Percentiles rank a stretch among this genome's conserved stretches.
Conservation (phyloP, 257 asterid species). For the Buddleja alternifolia region DNA sequence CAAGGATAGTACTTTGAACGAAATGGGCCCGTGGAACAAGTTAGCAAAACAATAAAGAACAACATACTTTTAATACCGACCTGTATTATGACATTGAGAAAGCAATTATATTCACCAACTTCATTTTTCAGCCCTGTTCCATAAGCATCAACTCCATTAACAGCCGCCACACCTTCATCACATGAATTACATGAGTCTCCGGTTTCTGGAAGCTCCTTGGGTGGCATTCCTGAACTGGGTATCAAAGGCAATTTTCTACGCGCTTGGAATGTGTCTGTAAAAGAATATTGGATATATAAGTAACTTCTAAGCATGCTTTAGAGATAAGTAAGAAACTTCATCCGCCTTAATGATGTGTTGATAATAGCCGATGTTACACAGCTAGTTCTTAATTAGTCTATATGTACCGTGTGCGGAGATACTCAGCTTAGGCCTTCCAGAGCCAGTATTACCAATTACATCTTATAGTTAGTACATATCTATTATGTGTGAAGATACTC, state of each 20-base stretch:
- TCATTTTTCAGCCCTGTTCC: constrained; percentile 93
- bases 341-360: not conserved
- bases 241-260: constrained; percentile 47
- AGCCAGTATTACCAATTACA: not conserved
- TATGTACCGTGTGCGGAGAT: no score
- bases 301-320: constrained; percentile 12
- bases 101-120: constrained; percentile 96
- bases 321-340: not conserved
- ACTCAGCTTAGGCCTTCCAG: not conserved
- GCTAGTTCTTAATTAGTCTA: no score
- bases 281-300: constrained; percentile 17
- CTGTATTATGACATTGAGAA: constrained; percentile 98
- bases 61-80: constrained; percentile 43
- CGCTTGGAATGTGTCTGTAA: constrained; percentile 52
- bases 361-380: not conserved
- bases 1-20: constrained; percentile 28
- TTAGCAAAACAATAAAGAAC: constrained; percentile 7
- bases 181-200: constrained; percentile 30
- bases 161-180: constrained; percentile 31
- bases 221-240: constrained; percentile 33
- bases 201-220: constrained; percentile 32
- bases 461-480: not conserved
- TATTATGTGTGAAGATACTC: not conserved
- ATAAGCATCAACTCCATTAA: constrained; percentile 50
- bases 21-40: constrained; percentile 17